phyloP scores from a whole-genome alignment of 768 basidiomycete species.

The Candolleomyces aberdarensis region DNA sequence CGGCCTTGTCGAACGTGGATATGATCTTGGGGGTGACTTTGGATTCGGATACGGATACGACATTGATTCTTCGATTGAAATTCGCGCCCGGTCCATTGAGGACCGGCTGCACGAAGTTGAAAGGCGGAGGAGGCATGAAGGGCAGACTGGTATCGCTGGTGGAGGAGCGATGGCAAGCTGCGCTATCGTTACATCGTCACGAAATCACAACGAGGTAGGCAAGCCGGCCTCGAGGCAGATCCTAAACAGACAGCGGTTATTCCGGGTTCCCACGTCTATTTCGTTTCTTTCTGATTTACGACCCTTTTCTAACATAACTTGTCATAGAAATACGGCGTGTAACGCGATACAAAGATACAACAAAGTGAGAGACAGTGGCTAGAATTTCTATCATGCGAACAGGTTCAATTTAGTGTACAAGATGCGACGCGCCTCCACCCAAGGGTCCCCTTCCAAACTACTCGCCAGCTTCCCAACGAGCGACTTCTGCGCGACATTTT shows the following conservation, averaged over 20 bases:
- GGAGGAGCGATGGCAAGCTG: neutral
- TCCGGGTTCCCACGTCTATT: neutral
- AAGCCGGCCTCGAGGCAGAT: conserved; percentile 4
- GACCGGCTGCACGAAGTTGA: conserved; percentile 20
- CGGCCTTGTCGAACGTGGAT: conserved; percentile 26
- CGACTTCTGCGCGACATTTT: conserved; percentile 26
- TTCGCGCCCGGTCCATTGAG: conserved; percentile 26
- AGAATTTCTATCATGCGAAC: conserved; percentile 4
- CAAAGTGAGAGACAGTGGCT: neutral
- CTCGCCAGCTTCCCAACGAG: conserved; percentile 31
- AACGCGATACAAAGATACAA: neutral
- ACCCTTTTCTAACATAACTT: no score
- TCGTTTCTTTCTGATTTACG: no score
- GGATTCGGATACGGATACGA: conserved; percentile 22
- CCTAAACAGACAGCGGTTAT: neutral
- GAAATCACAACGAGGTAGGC: neutral
- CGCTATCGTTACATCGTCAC: neutral
- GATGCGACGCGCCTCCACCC: conserved; percentile 12
- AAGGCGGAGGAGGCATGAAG: neutral
- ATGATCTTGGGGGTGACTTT: conserved; percentile 21
- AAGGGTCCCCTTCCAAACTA: conserved; percentile 16
- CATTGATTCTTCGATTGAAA: conserved; percentile 18
- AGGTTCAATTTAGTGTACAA: conserved; percentile 6
- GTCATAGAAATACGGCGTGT: no score
- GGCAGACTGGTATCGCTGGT: neutral